Evolutionary conservation across 768 basidiomycete species (phyloP), one percentile per base, ranked within the genome.

Genomic region (Thelephora ganbajun): DNA sequence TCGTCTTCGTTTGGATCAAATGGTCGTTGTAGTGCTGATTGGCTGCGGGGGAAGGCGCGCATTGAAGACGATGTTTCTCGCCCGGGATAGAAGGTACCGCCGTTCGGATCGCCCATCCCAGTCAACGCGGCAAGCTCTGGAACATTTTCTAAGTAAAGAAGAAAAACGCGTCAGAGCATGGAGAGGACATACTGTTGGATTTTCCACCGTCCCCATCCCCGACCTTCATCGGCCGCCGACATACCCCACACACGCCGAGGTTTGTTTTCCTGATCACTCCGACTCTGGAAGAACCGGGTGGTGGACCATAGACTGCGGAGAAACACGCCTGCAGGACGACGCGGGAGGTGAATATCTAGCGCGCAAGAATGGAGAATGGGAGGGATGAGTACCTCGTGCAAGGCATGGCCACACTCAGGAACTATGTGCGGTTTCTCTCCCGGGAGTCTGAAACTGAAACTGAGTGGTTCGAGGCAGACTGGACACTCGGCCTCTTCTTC

Each of bases 401-500:
- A 77, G 33, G 90, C 84, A 68, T 99, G 96, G 34, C 96, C 93
- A 56, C 96, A 99, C 61, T 93, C 89, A 26, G 96, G 94, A 42
- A 96, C 85, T 52, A 99, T 84, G 61, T 97, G 93, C 6, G 94
- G 90, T 61, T 93, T 97, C 69, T 99, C 96, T 7, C 96, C 96
- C 0, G 89, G 86, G 12, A 99, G 67, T 51, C 92, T 75, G 66
- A 91, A 96, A 63, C 81, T 84, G 64, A 91, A 92, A 59, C 83
- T 84, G 59, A 99, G 77, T 1, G 89, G 86, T 59, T 98, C 94
- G 55, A 96, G 81, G 65, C 94, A 99, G 55, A 99, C 90, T 11
- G 94, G 94, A 56, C 96, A 99, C 58, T 84, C 87, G 46, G 85
- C 83, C 58, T 93, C 91, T 47, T 89, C 85, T 19, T 86, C 58